These are phyloP conservation scores for Saturnispora dispora DNA, from an alignment of 805 yeast species.

Conservation along the genomic window DNA sequence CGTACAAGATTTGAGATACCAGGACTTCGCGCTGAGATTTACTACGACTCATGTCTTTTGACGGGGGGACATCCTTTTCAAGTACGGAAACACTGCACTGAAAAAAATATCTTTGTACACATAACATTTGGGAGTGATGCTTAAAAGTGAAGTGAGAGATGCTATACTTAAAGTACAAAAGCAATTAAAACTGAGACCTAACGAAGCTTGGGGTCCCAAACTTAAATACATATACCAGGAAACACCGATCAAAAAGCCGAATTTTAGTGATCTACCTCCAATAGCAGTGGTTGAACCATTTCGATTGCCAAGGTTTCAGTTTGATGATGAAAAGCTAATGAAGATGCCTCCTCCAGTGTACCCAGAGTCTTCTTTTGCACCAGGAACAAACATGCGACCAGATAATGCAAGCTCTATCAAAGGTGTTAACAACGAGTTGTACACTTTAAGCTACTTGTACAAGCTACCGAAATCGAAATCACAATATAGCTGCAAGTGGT, in stretches of 20 bases:
- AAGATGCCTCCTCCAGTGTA: constrained; percentile 10
- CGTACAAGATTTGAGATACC: background rate
- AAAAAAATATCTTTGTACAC: background rate
- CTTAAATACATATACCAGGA: background rate
- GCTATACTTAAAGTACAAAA: background rate
- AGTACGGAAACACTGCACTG: background rate
- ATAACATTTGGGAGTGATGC: background rate
- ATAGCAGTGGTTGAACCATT: constrained; percentile 3
- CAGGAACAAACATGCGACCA: constrained; percentile 12
- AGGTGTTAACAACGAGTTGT: constrained; percentile 20
- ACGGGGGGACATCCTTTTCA: background rate
- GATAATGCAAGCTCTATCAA: constrained; percentile 13
- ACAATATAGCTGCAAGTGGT: constrained; percentile 17
- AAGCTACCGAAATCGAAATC: constrained; percentile 8
- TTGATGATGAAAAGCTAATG: constrained; percentile 11
- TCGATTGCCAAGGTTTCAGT: constrained; percentile 8
- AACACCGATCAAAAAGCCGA: background rate
- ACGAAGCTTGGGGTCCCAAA: background rate
- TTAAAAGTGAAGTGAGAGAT: background rate
- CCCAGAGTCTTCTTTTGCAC: constrained; percentile 13
- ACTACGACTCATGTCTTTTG: background rate
- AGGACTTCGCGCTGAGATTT: background rate
- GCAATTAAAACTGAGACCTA: background rate
- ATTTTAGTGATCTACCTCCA: background rate
- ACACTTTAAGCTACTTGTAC: constrained; percentile 7